Evolutionary conservation across 176 grass and related monocot species (phyloP), one percentile per base, ranked within the genome.

Genomic region (Bonia amplexicaulis): DNA sequence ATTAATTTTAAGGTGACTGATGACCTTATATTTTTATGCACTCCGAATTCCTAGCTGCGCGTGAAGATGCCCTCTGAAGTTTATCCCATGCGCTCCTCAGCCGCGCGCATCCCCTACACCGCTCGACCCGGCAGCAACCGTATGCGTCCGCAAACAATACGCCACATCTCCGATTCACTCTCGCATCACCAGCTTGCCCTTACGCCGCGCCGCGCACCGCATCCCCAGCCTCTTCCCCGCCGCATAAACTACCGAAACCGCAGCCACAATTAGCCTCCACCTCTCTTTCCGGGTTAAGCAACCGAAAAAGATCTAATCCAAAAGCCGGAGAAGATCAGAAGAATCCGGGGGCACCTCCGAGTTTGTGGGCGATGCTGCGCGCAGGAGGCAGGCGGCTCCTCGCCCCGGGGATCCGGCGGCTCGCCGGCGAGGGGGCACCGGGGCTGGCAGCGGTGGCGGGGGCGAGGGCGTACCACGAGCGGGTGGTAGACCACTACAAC

Each of bases 401-500:
- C 74, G 71, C 72, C 51, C 58, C 86, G 40, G 74, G 52, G 59
- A 55, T 93, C 85, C 77, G 80, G 87, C 52, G 77, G 72, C 47
- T 84, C 71, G 54, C 23, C 76, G 73, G 31, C 22, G 73, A 48
- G 46, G 57, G 37, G 57, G 52, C 77, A 1, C 54, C 87, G 68
- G 84, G 46, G 6, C 29, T 55, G 27, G 87, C 31, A 33, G 31
- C 54, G 1, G 77, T 51, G 45, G 80, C 87, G 42, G 31, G 78
- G 54, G 72, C 44, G n/a, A 77, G 93, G 84, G 66, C 83, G 27
- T 96, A 99, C 90, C 97, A 99, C 71, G 97, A 99, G 97, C 85
- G 93, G 61, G 97, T 99, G 69, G 97, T 99, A 27, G 97, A 99
- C 74, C 93, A 99, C 91, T 99, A 99, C 86, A 90, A 96, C 88